These are phyloP conservation scores for Penicillium daleae DNA, from an alignment of 495 filamentous ascomycete species.

Conservation along the genomic window DNA sequence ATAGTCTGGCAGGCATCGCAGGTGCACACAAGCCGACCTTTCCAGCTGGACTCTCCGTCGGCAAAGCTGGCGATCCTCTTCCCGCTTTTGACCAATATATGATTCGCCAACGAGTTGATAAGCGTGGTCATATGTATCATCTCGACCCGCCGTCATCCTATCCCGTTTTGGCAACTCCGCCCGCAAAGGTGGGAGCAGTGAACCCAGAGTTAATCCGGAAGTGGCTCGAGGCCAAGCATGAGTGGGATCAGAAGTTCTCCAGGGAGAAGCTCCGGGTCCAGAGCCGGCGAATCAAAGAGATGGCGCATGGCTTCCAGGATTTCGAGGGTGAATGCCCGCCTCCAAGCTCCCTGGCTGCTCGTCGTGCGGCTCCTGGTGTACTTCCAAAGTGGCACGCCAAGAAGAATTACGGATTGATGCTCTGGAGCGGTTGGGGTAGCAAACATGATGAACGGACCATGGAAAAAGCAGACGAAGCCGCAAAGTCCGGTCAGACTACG, in stretches of 20 bases:
- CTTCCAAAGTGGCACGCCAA: constrained; percentile 52
- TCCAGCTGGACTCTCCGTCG: constrained; percentile 52
- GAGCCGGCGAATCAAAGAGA: constrained; percentile 68
- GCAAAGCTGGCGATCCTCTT: constrained; percentile 80
- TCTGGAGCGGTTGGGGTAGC: constrained; percentile 86
- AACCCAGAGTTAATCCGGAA: constrained; percentile 79
- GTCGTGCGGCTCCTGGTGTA: constrained; percentile 57
- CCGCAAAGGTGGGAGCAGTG: constrained; percentile 71
- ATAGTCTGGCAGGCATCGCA: constrained; percentile 23
- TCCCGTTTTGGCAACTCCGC: constrained; percentile 61
- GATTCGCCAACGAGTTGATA: constrained; percentile 85
- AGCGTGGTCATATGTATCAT: constrained; percentile 70
- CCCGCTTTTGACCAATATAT: constrained; percentile 80
- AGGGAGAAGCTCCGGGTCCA: constrained; percentile 69
- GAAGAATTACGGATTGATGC: constrained; percentile 72
- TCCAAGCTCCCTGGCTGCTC: constrained; percentile 77
- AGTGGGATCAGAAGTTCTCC: constrained; percentile 72
- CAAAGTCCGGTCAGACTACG: constrained; percentile 27
- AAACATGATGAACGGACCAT: constrained; percentile 82
- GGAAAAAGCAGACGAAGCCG: constrained; percentile 47
- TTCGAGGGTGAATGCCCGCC: constrained; percentile 79
- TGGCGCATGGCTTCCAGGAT: constrained; percentile 67
- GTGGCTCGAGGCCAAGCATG: constrained; percentile 73
- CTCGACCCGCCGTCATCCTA: constrained; percentile 65
- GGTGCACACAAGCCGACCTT: constrained; percentile 29